Conservation (phyloP, 495 filamentous ascomycete genomes). For the Paragyromitra xinjiangensis region DNA sequence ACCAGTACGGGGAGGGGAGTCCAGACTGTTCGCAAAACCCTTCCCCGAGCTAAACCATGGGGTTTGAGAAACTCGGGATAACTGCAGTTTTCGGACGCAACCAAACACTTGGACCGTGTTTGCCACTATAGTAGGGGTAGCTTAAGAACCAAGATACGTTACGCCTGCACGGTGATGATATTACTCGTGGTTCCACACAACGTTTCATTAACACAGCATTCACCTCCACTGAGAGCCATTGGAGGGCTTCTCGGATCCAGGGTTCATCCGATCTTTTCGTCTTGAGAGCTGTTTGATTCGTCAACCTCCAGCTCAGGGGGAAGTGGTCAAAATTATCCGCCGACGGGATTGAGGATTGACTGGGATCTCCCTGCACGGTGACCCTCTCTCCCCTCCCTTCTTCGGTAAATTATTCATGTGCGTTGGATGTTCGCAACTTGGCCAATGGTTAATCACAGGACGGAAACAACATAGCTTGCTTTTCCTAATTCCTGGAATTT, state of each 20-base stretch:
- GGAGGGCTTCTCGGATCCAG: neutral
- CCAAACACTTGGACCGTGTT: slow-evolving; percentile 7
- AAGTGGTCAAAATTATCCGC: neutral
- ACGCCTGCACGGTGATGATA: neutral
- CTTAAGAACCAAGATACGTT: no score
- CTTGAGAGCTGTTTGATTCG: slow-evolving; percentile 17
- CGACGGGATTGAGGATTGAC: slow-evolving; percentile 17
- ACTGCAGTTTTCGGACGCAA: slow-evolving; percentile 40
- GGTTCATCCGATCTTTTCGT: slow-evolving; percentile 50
- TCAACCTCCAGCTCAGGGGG: slow-evolving; percentile 18
- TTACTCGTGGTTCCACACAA: slow-evolving; percentile 13
- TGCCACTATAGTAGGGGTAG: neutral
- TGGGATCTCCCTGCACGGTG: slow-evolving; percentile 35
- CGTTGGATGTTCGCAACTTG: slow-evolving; percentile 13
- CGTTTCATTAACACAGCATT: no score
- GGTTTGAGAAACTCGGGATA: slow-evolving; percentile 21
- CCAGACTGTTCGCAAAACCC: neutral
- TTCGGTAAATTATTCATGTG: slow-evolving; percentile 43
- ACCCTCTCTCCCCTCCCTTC: slow-evolving; percentile 14
- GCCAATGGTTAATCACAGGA: slow-evolving; percentile 33
- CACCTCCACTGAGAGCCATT: neutral
- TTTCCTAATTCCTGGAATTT: slow-evolving; percentile 11
- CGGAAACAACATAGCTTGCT: slow-evolving; percentile 1
- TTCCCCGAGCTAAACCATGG: slow-evolving; percentile 5
- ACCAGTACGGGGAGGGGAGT: neutral